Conservation (phyloP, 2,329 filamentous ascomycete species). For the Coniochaeta ligniaria region DNA sequence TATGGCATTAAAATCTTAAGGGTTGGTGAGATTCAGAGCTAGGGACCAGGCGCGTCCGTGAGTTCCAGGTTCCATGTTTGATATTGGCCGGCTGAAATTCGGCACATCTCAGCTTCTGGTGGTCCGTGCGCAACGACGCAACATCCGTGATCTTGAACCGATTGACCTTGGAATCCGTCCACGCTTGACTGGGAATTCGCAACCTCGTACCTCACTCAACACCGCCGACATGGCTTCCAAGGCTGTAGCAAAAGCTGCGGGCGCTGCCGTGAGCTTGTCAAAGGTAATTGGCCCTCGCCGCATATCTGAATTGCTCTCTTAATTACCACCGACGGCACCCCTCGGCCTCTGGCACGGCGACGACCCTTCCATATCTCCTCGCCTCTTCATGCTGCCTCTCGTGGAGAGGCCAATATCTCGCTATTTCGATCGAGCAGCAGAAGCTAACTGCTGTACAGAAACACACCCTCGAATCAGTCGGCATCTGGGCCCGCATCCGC, state of each 20-base stretch:
- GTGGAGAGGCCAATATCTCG: no score
- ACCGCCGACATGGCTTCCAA: constrained; percentile 52
- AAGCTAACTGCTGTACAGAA: constrained; percentile 52
- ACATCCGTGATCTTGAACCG: background rate
- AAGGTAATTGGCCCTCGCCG: constrained; percentile 40
- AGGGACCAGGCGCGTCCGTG: background rate
- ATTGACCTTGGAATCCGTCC: background rate
- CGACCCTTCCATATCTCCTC: background rate
- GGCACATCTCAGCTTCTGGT: background rate
- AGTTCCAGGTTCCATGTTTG: no score
- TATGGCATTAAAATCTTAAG: background rate
- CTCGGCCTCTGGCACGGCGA: background rate
- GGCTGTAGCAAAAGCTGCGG: constrained; percentile 47
- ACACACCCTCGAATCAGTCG: constrained; percentile 87
- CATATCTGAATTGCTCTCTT: constrained; percentile 9
- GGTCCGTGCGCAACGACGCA: background rate
- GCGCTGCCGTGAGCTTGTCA: constrained; percentile 46
- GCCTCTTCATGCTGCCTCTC: background rate
- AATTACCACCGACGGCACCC: background rate
- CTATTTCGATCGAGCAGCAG: background rate
- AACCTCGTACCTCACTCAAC: constrained; percentile 8
- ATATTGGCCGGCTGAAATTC: constrained; percentile 3
- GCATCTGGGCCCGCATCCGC: constrained; percentile 82
- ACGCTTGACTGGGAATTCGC: constrained; percentile 3
- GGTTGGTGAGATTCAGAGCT: background rate